Base-by-base conservation (phyloP, 2,329 filamentous ascomycete species). In the Colletotrichum horii region DNA sequence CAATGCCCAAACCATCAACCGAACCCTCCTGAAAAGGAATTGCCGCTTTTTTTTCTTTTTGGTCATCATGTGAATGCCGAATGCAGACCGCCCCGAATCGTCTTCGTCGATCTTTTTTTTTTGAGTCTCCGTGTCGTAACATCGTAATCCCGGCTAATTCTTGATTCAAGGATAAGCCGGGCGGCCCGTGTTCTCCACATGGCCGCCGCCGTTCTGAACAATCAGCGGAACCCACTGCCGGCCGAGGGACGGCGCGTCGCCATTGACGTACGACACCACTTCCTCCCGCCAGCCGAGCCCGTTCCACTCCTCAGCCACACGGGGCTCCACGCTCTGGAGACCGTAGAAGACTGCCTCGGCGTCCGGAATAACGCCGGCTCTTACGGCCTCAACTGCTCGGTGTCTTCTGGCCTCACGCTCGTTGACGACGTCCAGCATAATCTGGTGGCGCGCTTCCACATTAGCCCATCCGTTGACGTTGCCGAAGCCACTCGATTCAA, bases 401-500 rank as follows among this genome's bases (percentile, higher is more conserved):
- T 83, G 79, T 15, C 92, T 90, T 67, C 90, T 87, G 14, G 84
- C 84, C 83, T 94, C 92, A 22, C 92, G 89, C 81, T 92, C 91
- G 4, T 85, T 82, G 2, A 93, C 85, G 3, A 91, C 87, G 12
- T 85, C 84, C 32, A 84, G 83, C 66, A 92, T 87, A 19, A 89
- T 85, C 11, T 86, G 86, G 73, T 88, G 86, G 24, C 89, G 85
- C 30, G 87, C 82, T 72, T 88, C 85, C 2, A 84, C 83, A 52
- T 84, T 88, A 30, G 88, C 85, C 87, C 88, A 91, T 26, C 86
- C 89, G n/a, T 86, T 85, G 34, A 86, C 83, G 60, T 86, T 85
- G 56, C 89, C 90, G 11, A 92, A 87, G 30, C 87, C 87, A 15
- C 86, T 87, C 66, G 91, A 91, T 79, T 94, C 93, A 38, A 96